Evolutionary conservation across 2,329 filamentous ascomycete species (phyloP).

Genomic region (Fusarium sp.): DNA sequence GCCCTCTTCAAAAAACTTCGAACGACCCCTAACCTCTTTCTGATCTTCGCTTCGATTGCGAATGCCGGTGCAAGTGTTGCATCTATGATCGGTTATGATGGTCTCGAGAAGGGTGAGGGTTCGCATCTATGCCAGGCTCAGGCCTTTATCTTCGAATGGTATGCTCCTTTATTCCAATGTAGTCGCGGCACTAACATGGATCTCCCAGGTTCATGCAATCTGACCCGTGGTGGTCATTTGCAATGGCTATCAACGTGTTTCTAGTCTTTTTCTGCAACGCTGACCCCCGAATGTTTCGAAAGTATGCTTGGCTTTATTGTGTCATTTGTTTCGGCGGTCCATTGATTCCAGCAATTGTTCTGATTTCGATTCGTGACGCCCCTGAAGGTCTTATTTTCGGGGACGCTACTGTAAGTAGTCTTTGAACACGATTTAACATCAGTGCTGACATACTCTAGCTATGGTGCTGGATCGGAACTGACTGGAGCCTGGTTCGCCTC

Average conservation of each 20-base stretch:
- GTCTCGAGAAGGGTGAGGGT: slow-evolving; percentile 65
- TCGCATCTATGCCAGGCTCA: slow-evolving; percentile 72
- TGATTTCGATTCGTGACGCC: slow-evolving; percentile 68
- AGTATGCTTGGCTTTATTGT: slow-evolving; percentile 78
- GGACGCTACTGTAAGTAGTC: slow-evolving; percentile 64
- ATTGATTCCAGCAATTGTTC: slow-evolving; percentile 73
- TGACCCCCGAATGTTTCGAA: slow-evolving; percentile 72
- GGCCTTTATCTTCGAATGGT: slow-evolving; percentile 75
- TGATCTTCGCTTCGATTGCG: slow-evolving; percentile 54
- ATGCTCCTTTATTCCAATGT: slow-evolving; percentile 30
- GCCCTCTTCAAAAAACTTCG: slow-evolving; percentile 63
- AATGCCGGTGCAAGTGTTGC: slow-evolving; percentile 69
- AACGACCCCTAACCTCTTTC: slow-evolving; percentile 68
- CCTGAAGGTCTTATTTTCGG: slow-evolving; percentile 62
- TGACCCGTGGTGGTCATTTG: slow-evolving; percentile 81
- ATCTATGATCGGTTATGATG: slow-evolving; percentile 77
- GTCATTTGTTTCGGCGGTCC: slow-evolving; percentile 78
- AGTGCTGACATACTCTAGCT: slow-evolving; percentile 56
- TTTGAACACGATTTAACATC: fast-evolving
- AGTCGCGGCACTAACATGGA: background rate
- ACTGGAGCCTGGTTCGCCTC: slow-evolving; percentile 67
- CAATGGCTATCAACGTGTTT: slow-evolving; percentile 86
- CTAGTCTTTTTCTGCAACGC: slow-evolving; percentile 72
- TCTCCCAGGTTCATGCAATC: slow-evolving; percentile 78
- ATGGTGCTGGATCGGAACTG: slow-evolving; percentile 70